Evolutionary conservation across 371 early-diverging fungal species (phyloP), one percentile per base, ranked within the genome.

Genomic region (Zychaea mexicana): DNA sequence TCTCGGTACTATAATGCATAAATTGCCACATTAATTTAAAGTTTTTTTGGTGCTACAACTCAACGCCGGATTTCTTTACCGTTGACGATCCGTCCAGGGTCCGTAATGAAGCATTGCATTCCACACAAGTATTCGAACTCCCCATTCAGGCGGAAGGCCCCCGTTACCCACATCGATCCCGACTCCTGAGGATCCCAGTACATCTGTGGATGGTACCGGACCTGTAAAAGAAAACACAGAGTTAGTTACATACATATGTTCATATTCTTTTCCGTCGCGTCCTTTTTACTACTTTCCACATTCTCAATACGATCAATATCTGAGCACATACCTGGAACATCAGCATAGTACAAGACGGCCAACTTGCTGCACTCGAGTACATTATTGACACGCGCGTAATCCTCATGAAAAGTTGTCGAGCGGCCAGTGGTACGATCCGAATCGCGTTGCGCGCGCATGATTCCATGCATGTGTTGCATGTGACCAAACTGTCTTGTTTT

Each of bases 1-100:
- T 77, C 21, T 71, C 61, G 2, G 79, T 58, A 26, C 88, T 87
- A 46, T 24, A 59, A 49, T 27, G 55, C 45, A 10, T 52, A 17
- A 8, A n/a, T 19, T 49, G 17, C 15, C 8, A n/a, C 31, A 60
- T 19, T 19, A n/a, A 32, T 54, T 27, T 31, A 22, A 54, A 2
- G 13, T 30, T n/a, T 21, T 52, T 28, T 22, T 19, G 5, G 6
- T 24, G 49, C 49, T 8, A 49, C 19, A 1, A 1, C 36, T 36
- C 8, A 36, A 12, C 15, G n/a, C 31, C 55, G 30, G 55, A 19
- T 17, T 6, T 12, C 7, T 39, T 42, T 67, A 86, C 87, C 91
- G 70, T 60, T 95, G 94, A n/a, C 92, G 83, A 73, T 93, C 91
- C 0, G 94, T 84, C 95, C 95, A 95, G 6, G 95, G 94, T 0